Percentiles rank a stretch among this genome's conserved stretches.
phyloP scores from a whole-genome alignment of 345 rosid species.

The Theobroma cacao region DNA sequence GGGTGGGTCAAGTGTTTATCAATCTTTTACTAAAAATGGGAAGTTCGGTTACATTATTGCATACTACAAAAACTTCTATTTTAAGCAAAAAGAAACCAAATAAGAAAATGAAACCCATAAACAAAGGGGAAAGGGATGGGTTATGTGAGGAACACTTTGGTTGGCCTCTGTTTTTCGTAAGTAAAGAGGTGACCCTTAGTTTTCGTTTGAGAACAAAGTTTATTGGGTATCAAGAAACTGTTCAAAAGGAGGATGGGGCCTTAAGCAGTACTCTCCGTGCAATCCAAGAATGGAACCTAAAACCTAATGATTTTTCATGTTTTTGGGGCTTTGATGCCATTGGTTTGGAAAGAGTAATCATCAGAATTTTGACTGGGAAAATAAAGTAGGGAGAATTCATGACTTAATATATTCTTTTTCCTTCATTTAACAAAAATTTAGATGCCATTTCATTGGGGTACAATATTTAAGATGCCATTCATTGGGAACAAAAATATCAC shows the following conservation, averaged over 20 bases:
- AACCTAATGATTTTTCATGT: neutral
- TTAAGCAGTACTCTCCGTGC: neutral
- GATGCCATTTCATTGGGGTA: neutral
- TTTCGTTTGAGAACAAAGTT: neutral
- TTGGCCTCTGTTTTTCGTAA: neutral
- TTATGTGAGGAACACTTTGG: neutral
- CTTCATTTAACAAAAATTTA: neutral
- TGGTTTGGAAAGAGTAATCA: neutral
- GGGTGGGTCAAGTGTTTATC: neutral
- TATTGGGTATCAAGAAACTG: neutral
- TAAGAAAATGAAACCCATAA: neutral
- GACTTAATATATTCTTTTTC: neutral
- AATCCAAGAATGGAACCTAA: neutral
- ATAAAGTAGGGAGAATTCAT: neutral
- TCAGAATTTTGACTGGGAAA: neutral
- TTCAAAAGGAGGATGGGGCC: neutral
- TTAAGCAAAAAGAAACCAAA: neutral
- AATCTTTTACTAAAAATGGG: neutral
- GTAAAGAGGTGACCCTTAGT: neutral
- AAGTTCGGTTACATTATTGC: conserved; percentile 8
- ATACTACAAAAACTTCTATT: neutral
- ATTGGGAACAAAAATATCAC: neutral
- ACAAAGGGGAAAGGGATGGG: neutral
- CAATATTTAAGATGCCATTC: neutral
- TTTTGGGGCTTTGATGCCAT: neutral